Conservation (phyloP, 176 grass and related monocot species). For the Hyparrhenia diplandra region DNA sequence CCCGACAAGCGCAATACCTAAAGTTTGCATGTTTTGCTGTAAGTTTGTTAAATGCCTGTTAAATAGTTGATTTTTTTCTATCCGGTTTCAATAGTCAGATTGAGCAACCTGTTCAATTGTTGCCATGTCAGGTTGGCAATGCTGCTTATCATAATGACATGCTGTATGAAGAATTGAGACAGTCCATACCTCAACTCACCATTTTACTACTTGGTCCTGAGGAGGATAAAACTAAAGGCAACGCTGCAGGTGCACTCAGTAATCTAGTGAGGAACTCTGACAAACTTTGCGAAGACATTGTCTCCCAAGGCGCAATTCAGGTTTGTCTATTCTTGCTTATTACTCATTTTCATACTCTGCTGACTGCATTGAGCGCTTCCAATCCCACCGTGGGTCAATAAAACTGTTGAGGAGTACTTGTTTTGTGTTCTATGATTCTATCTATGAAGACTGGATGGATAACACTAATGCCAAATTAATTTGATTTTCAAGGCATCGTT, state of each 20-base stretch:
- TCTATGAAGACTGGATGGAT: neutral
- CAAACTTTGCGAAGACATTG: conserved; percentile 59
- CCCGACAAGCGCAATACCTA: conserved; percentile 82
- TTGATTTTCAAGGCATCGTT: too few relatives aligned
- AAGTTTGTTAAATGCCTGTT: conserved; percentile 29
- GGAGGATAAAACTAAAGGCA: conserved; percentile 97
- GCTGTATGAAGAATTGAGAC: conserved; percentile 75
- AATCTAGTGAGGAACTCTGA: conserved; percentile 79
- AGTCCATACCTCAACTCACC: conserved; percentile 77
- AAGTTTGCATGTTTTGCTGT: conserved; percentile 99
- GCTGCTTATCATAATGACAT: conserved; percentile 94
- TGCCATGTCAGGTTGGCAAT: conserved; percentile 73
- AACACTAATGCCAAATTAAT: too few relatives aligned
- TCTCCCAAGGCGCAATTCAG: conserved; percentile 79
- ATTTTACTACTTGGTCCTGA: conserved; percentile 68
- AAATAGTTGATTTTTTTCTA: neutral
- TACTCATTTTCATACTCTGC: neutral
- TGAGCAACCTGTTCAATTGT: neutral
- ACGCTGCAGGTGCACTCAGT: conserved; percentile 93
- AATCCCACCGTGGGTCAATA: neutral
- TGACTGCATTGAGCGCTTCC: neutral
- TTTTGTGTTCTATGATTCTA: neutral
- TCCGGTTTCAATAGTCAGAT: neutral
- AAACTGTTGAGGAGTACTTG: neutral
- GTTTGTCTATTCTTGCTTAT: conserved; percentile 23